Percentiles rank a stretch among this genome's conserved stretches.
These are phyloP conservation scores for Sporodiniella umbellata DNA, from an alignment of 371 early-diverging fungal species.

Conservation along the genomic window DNA sequence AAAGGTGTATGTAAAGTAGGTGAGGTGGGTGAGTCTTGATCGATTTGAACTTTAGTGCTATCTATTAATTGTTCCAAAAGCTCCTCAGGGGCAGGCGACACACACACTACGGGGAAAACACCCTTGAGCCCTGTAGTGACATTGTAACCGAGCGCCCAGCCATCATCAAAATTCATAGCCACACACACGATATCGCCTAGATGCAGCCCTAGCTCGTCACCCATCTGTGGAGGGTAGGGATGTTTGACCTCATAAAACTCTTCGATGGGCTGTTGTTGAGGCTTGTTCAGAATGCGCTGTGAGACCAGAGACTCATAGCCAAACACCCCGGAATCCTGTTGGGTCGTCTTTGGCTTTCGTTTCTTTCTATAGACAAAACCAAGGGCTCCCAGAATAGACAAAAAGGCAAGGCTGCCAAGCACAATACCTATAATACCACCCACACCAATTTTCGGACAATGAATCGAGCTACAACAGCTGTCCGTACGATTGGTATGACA, in stretches of 20 bases:
- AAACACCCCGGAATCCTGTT: slow-evolving; percentile 4
- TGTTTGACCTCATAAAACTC: slow-evolving; percentile 50
- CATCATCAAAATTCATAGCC: slow-evolving; percentile 60
- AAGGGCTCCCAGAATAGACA: slow-evolving; percentile 8
- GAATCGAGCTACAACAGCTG: slow-evolving; percentile 27
- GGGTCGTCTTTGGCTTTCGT: not conserved
- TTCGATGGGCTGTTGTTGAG: slow-evolving; percentile 15
- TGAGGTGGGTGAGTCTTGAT: slow-evolving; percentile 42
- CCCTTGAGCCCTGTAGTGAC: slow-evolving; percentile 63
- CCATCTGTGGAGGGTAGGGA: slow-evolving; percentile 59
- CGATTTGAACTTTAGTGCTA: slow-evolving; percentile 27
- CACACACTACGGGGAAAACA: slow-evolving; percentile 72
- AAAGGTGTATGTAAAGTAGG: slow-evolving; percentile 35
- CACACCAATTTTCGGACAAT: slow-evolving; percentile 13
- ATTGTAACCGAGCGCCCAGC: slow-evolving; percentile 73
- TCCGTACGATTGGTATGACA: slow-evolving; percentile 26
- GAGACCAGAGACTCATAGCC: slow-evolving; percentile 23
- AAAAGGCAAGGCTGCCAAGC: slow-evolving; percentile 15
- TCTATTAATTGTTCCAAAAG: slow-evolving; percentile 33
- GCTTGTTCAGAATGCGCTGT: slow-evolving; percentile 4
- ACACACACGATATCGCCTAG: slow-evolving; percentile 67
- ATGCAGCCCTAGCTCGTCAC: slow-evolving; percentile 67
- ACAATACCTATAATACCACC: slow-evolving; percentile 30
- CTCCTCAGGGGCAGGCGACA: slow-evolving; percentile 35
- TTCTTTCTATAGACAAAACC: slow-evolving; percentile 8